Base-by-base conservation (phyloP, 805 yeast genomes). In the Cephaloascus fragrans region DNA sequence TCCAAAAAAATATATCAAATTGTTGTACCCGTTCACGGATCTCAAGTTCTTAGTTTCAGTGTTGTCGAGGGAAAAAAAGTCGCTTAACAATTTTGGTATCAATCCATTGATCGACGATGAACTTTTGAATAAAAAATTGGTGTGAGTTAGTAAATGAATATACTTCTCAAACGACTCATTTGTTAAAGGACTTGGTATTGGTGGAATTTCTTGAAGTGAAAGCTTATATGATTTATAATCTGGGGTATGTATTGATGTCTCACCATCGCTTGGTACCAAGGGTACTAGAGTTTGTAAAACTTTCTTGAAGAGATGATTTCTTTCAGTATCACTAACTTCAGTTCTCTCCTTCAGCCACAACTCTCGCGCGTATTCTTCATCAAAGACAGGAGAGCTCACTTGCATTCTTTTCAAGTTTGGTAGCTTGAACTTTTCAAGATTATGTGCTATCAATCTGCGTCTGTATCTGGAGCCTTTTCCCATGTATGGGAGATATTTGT, bases 1-100 rank as follows among this genome's bases (percentile, higher is more conserved):
- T 6, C 71, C 72, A 50, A 64, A 67, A 44, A 48, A 67, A 37
- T 62, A 51, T 39, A 67, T 65, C 18, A 66, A 49, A 39, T 55
- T 55, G 47, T 66, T 67, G 46, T 55, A 67, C 2, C 71, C 62
- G 9, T 59, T 54, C 4, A 52, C 60, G 3, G 63, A 55, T 26
- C 71, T 43, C 38, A 38, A 52, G 2, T 48, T 49, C 38, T 56
- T 56, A 48, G 49, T 63, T 34, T 51, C 45, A 3, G 41, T 43
- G 39, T 62, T 63, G 15, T 54, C 56, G 26, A 65, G 43, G 19
- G 52, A 54, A 42, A 66, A 71, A 2, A 71, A 64, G 42, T 58
- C 46, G 19, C 66, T 46, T 23, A 67, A 47, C 23, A 66, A 59
- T 32, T 60, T 62, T 8, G 67, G 59, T 2, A 67, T 52, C 1